These are phyloP conservation scores for Magnolia changhungtana DNA, from an alignment of 164 flowering plant genomes.

Conservation along the genomic window DNA sequence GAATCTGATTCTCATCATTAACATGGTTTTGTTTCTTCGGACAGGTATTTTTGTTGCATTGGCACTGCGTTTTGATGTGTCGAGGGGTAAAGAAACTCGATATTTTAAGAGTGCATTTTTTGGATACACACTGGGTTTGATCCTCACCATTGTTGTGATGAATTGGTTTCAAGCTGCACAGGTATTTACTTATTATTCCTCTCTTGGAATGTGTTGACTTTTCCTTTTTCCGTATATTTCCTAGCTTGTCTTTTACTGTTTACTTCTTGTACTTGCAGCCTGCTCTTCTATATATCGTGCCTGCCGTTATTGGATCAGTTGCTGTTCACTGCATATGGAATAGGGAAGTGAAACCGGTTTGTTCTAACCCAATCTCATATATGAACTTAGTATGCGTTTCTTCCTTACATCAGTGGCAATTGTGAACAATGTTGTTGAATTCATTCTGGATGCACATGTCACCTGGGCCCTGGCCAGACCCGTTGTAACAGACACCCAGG, in stretches of 20 bases:
- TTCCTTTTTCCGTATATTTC: background rate
- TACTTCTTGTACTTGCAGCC: constrained; percentile 50
- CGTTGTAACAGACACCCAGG: too few species aligned
- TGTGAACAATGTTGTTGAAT: too few species aligned
- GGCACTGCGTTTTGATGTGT: constrained; percentile 95
- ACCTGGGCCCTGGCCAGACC: too few species aligned
- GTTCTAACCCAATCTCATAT: constrained; percentile 19
- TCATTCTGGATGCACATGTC: too few species aligned
- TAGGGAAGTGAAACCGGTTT: constrained; percentile 87
- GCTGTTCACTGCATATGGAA: constrained; percentile 84
- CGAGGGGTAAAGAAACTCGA: constrained; percentile 75
- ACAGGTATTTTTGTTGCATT: constrained; percentile 96
- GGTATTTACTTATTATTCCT: constrained; percentile 28
- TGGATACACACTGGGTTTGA: constrained; percentile 76
- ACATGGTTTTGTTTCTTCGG: too few species aligned
- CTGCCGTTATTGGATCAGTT: constrained; percentile 80
- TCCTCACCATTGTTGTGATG: constrained; percentile 85
- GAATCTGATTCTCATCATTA: too few species aligned
- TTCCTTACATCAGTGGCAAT: too few species aligned
- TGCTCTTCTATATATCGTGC: constrained; percentile 92
- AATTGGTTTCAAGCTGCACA: constrained; percentile 99
- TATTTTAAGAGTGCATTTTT: constrained; percentile 91
- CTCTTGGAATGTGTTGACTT: background rate
- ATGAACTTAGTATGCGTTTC: background rate
- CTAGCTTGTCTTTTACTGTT: background rate